These are phyloP conservation scores for Trypanosoma avium DNA, from an alignment of 208 protist species.

Conservation along the genomic window DNA sequence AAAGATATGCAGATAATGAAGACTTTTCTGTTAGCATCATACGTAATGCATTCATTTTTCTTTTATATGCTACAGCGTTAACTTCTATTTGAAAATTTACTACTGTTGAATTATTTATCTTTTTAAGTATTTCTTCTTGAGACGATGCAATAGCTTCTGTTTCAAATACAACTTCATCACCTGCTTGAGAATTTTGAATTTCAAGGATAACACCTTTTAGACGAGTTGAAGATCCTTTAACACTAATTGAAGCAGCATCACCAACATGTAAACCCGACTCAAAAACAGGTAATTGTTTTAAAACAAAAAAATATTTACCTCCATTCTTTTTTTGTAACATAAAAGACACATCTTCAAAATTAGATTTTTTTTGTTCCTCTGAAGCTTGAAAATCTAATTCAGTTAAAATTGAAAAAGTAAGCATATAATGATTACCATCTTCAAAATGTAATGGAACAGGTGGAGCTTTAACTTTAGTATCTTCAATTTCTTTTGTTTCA, in stretches of 20 bases:
- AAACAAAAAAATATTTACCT: constrained; percentile 57
- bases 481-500: constrained; percentile 53
- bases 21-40: constrained; percentile 83
- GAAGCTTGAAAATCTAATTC: constrained; percentile 93
- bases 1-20: constrained; percentile 87
- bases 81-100: constrained; percentile 18
- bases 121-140: constrained; percentile 90
- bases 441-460: constrained; percentile 69
- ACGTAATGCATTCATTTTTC: constrained; percentile 88
- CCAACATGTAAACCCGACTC: constrained; percentile 83
- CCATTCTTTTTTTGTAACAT: constrained; percentile 88
- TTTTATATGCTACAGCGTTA: constrained; percentile 69
- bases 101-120: constrained; percentile 93
- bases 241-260: constrained; percentile 85
- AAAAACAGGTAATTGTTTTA: constrained; percentile 54
- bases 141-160: neutral
- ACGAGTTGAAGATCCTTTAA: constrained; percentile 31
- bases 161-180: constrained; percentile 31
- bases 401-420: constrained; percentile 88
- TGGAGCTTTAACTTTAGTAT: constrained; percentile 29
- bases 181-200: constrained; percentile 1
- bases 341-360: constrained; percentile 62
- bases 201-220: constrained; percentile 30
- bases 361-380: constrained; percentile 86
- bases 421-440: constrained; percentile 92